These are phyloP conservation scores for Blastobotrys indianensis DNA, from an alignment of 1,139 yeast genomes.

Conservation along the genomic window DNA sequence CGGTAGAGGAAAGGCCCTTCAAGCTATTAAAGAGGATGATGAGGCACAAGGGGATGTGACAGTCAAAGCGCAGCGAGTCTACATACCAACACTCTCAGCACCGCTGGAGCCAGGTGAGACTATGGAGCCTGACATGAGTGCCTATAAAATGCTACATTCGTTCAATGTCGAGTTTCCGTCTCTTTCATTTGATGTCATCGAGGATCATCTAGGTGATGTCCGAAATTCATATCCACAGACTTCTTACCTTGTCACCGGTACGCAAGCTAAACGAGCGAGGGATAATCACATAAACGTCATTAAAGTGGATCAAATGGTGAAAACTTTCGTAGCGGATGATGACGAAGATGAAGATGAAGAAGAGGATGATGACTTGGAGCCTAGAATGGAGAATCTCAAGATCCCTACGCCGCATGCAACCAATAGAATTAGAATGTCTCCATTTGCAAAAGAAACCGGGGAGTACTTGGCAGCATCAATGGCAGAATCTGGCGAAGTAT, in stretches of 20 bases:
- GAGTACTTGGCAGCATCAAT: slow-evolving; percentile 84
- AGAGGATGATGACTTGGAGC: slow-evolving; percentile 69
- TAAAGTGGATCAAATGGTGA: slow-evolving; percentile 74
- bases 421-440: slow-evolving; percentile 81
- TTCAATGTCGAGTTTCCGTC: slow-evolving; percentile 97
- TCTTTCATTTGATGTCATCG: slow-evolving; percentile 79
- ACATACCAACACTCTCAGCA: slow-evolving; percentile 79
- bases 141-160: slow-evolving; percentile 93
- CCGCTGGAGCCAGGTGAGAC: slow-evolving; percentile 96
- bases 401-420: slow-evolving; percentile 78
- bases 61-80: slow-evolving; percentile 38
- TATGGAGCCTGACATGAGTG: slow-evolving; percentile 92
- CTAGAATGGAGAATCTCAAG: slow-evolving; percentile 78
- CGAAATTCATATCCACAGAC: slow-evolving; percentile 89
- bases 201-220: slow-evolving; percentile 81
- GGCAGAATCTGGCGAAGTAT: slow-evolving; percentile 87
- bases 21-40: slow-evolving; percentile 40
- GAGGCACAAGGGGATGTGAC: slow-evolving; percentile 33
- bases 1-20: slow-evolving; percentile 27
- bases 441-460: slow-evolving; percentile 67
- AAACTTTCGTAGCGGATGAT: slow-evolving; percentile 78
- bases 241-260: slow-evolving; percentile 80
- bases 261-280: slow-evolving; percentile 83
- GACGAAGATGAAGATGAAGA: slow-evolving; percentile 66
- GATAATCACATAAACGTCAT: slow-evolving; percentile 84